phyloP scores from a whole-genome alignment of 2,329 filamentous ascomycete species.

The Aspergillus sp. region DNA sequence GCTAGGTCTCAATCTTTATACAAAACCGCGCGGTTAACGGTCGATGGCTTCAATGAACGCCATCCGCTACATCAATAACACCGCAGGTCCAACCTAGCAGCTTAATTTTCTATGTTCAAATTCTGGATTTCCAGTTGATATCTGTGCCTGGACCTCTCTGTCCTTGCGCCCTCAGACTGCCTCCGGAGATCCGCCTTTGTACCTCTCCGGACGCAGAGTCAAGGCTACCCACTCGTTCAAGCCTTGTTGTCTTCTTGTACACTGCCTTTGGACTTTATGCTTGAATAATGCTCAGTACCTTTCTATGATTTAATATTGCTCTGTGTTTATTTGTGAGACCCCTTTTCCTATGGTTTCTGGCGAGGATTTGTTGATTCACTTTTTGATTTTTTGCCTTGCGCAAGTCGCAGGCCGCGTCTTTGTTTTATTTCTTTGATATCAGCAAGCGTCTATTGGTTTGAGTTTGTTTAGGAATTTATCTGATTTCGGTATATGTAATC shows the following conservation, averaged over 20 bases:
- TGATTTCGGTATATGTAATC: constrained; percentile 1
- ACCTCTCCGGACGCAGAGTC: not conserved
- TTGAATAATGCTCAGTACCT: constrained; percentile 16
- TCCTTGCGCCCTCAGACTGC: not conserved
- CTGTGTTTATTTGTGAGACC: constrained; percentile 16
- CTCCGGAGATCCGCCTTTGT: not conserved
- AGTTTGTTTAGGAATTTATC: constrained; percentile 18
- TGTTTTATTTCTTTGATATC: constrained; percentile 23
- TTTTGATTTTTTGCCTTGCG: constrained; percentile 13
- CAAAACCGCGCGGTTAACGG: constrained; percentile 9
- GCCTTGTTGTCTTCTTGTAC: constrained; percentile 21
- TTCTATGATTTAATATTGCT: constrained; percentile 13
- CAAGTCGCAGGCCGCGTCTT: constrained; percentile 21
- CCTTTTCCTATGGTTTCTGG: constrained; percentile 22
- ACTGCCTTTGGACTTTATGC: constrained; percentile 19
- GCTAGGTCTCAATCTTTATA: constrained; percentile 9
- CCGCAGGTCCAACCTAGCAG: constrained; percentile 2
- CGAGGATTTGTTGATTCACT: constrained; percentile 21
- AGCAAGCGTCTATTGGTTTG: constrained; percentile 21
- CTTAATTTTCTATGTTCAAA: constrained; percentile 31
- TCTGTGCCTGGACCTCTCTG: constrained; percentile 17
- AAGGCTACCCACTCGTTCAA: not conserved
- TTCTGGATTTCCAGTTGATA: constrained; percentile 29
- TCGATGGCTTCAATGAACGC: constrained; percentile 9
- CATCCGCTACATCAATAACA: constrained; percentile 2